Evolutionary conservation across 805 yeast genomes (phyloP), one percentile per base, ranked within the genome.

Genomic region (Cyberlindnera maritima): DNA sequence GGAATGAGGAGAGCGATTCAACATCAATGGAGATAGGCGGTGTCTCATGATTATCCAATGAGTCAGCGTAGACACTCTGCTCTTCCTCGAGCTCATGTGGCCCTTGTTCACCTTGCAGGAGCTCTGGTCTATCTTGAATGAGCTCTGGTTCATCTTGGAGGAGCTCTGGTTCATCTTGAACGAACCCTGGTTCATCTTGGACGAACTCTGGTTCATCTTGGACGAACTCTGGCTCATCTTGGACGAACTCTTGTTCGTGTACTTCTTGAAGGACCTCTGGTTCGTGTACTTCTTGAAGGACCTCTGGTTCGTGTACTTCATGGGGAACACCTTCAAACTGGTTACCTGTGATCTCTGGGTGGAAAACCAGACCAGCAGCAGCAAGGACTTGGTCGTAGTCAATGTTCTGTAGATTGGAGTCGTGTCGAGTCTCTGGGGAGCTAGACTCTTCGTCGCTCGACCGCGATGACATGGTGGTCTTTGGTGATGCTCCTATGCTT

Each of bases 1-100:
- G 63, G 45, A 70, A 74, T 1, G 71, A 60, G 6, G 73, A 55
- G 7, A 71, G 54, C 7, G 67, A 46, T 7, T 47, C 44, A 10
- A 44, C 21, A 25, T 51, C 50, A 13, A 23, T 28, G 10, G 33
- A 9, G n/a, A 14, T 2, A 2, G 32, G 5, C 4, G 32, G 17
- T 29, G 19, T 7, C 14, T 36, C 29, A 21, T 20, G 28, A 19
- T 4, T 36, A 5, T 21, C 25, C 5, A 21, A 21, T 9, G 25
- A 21, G 25, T 21, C 25, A 5, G 5, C 25, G 25, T 5, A 21
- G 9, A 21, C 9, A 21, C 25, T 21, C 25, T n/a, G n/a, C n/a
- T 21, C 25, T 21, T 21, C 8, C 25, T 21, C 25, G 9, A 9
- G 9, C 8, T 21, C 9, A 21, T 21, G 25, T 21, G n/a, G n/a